Conservation (phyloP, 192 early-diverging fungal genomes). For the Coemansia sp. region DNA sequence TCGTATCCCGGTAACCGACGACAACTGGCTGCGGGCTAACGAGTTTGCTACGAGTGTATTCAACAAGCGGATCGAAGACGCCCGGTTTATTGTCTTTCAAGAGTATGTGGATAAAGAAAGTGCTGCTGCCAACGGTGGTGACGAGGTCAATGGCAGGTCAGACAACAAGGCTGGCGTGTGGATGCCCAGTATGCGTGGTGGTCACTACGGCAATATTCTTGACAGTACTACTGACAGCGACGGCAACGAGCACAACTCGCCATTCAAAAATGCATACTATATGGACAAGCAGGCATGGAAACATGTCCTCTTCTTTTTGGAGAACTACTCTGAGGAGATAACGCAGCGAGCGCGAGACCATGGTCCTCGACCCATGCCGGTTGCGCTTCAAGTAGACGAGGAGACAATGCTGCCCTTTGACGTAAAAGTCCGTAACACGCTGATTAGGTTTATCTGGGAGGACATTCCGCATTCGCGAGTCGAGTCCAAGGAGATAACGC, state of each 20-base stretch:
- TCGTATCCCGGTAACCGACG: constrained; percentile 32
- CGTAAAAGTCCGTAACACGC: constrained; percentile 24
- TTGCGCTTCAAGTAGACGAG: constrained; percentile 39
- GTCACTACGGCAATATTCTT: not conserved
- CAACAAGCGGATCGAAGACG: constrained; percentile 44
- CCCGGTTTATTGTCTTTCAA: constrained; percentile 32
- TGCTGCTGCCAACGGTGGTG: not conserved
- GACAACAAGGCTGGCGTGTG: not conserved
- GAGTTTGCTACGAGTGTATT: constrained; percentile 50
- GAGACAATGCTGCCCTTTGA: constrained; percentile 31
- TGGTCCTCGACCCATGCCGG: constrained; percentile 44
- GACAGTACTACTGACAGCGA: constrained; percentile 8
- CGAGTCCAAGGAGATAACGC: constrained; percentile 37
- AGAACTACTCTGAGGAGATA: constrained; percentile 34
- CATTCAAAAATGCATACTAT: constrained; percentile 30
- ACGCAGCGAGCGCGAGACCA: constrained; percentile 20
- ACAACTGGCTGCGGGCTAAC: constrained; percentile 35
- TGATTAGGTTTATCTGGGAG: constrained; percentile 42
- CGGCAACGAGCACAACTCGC: constrained; percentile 28
- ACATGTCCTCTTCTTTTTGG: constrained; percentile 31
- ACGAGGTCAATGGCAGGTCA: not conserved
- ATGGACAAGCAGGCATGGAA: constrained; percentile 39
- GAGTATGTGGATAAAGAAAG: constrained; percentile 22
- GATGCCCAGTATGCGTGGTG: not conserved
- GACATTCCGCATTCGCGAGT: constrained; percentile 35